phyloP scores from a whole-genome alignment of 768 basidiomycete genomes.

The Collybiopsis luxurians region DNA sequence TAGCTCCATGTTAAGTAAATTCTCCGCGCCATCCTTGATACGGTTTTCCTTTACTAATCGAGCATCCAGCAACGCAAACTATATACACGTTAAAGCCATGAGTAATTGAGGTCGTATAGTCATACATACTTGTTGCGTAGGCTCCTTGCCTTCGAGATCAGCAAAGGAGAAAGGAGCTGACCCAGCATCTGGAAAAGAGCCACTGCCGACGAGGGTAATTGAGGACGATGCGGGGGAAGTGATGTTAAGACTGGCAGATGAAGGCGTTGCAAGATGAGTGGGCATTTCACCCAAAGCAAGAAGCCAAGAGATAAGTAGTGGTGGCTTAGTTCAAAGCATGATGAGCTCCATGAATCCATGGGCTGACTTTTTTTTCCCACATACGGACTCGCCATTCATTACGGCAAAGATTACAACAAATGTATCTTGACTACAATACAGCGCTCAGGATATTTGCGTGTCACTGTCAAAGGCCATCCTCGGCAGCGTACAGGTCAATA shows the following conservation, averaged over 20 bases:
- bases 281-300: conserved; percentile 15
- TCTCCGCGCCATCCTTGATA: conserved; percentile 92
- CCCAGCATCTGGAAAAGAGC: conserved; percentile 12
- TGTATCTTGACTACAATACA: too few species aligned
- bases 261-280: conserved; percentile 15
- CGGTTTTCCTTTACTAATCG: conserved; percentile 74
- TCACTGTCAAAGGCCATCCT: too few species aligned
- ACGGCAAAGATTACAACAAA: too few species aligned
- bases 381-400: too few species aligned
- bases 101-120: not conserved
- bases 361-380: not conserved
- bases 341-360: not conserved
- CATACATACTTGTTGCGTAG: conserved; percentile 41
- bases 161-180: conserved; percentile 29
- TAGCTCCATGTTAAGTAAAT: conserved; percentile 69
- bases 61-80: conserved; percentile 68
- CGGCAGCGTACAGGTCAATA: too few species aligned
- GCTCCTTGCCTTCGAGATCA: conserved; percentile 45
- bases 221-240: conserved; percentile 15
- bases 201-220: conserved; percentile 12
- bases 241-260: conserved; percentile 8
- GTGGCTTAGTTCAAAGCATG: not conserved
- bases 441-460: too few species aligned
- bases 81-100: not conserved
- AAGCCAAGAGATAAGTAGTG: not conserved